phyloP scores from a whole-genome alignment of 257 asterid genomes.

The Leptodermis oblonga region DNA sequence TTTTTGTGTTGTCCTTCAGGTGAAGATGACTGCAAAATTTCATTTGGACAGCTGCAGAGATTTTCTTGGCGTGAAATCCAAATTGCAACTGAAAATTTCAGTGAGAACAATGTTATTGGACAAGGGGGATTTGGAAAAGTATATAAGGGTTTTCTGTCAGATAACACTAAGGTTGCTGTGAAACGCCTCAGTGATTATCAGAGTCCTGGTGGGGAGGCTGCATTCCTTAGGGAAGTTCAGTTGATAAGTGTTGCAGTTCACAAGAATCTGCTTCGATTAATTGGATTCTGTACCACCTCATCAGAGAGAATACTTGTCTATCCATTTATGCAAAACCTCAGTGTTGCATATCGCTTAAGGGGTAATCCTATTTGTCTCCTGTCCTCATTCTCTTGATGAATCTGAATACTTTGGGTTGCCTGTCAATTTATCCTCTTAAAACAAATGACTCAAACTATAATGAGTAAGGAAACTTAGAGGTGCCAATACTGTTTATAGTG shows the following conservation, averaged over 20 bases:
- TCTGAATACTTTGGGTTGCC: background rate
- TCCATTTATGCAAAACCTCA: conserved; percentile 86
- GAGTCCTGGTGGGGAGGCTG: conserved; percentile 90
- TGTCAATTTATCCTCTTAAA: background rate
- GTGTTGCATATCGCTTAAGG: conserved; percentile 82
- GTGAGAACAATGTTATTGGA: conserved; percentile 64
- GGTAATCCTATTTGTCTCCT: conserved; percentile 34
- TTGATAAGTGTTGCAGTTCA: conserved; percentile 85
- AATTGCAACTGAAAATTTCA: conserved; percentile 69
- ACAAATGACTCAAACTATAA: background rate
- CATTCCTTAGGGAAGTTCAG: conserved; percentile 72
- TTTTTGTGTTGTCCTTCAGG: conserved; percentile 35
- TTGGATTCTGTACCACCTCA: conserved; percentile 73
- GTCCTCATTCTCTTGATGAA: background rate
- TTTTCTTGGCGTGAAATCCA: conserved; percentile 80
- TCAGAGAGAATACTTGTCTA: conserved; percentile 82
- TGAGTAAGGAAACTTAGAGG: background rate
- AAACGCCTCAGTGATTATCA: conserved; percentile 71
- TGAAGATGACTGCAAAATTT: conserved; percentile 62
- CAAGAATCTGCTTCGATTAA: conserved; percentile 69
- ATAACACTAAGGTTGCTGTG: conserved; percentile 62
- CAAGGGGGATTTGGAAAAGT: conserved; percentile 95
- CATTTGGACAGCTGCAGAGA: conserved; percentile 67
- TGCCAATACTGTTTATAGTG: background rate
- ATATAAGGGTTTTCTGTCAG: conserved; percentile 59